A percentile compares a stretch with the other conserved stretches of the same genome.
Conservation (phyloP, 495 filamentous ascomycete species). For the Aspergillus panamensis region DNA sequence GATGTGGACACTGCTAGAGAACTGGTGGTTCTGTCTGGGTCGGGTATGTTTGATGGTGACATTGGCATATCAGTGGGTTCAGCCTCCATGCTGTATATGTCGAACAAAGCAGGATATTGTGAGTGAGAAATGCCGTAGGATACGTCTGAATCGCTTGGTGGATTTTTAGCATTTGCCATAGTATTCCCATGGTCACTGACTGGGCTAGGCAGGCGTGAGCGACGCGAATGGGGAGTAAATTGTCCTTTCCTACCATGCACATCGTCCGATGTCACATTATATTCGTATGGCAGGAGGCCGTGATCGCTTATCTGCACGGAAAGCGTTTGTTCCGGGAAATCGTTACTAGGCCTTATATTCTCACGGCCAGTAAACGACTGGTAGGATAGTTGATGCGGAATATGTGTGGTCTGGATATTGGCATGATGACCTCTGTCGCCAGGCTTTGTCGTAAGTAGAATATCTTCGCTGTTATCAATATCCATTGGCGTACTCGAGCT, state of each 20-base stretch:
- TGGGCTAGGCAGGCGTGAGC: conserved; percentile 64
- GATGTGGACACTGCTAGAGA: conserved; percentile 27
- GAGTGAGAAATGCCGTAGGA: conserved; percentile 12
- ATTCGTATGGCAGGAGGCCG: not conserved
- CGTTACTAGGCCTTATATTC: no score
- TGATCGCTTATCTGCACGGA: not conserved
- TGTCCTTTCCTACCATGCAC: conserved; percentile 15
- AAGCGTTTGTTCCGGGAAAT: not conserved
- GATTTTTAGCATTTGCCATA: conserved; percentile 34
- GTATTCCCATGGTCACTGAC: conserved; percentile 64
- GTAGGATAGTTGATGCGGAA: not conserved
- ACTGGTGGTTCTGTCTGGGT: not conserved
- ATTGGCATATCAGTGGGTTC: conserved; percentile 9
- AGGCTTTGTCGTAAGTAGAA: conserved; percentile 29
- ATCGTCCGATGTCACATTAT: not conserved
- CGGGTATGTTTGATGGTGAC: not conserved
- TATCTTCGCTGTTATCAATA: conserved; percentile 51
- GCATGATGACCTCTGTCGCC: conserved; percentile 15
- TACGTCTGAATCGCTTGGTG: conserved; percentile 24
- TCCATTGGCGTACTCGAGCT: conserved; percentile 35
- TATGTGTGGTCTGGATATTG: conserved; percentile 5
- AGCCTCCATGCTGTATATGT: not conserved
- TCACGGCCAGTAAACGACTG: not conserved
- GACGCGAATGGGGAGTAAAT: conserved; percentile 42
- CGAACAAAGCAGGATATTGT: conserved; percentile 2